Base-by-base conservation (phyloP, 768 basidiomycete species). In the Strobilomyces dryophilus region DNA sequence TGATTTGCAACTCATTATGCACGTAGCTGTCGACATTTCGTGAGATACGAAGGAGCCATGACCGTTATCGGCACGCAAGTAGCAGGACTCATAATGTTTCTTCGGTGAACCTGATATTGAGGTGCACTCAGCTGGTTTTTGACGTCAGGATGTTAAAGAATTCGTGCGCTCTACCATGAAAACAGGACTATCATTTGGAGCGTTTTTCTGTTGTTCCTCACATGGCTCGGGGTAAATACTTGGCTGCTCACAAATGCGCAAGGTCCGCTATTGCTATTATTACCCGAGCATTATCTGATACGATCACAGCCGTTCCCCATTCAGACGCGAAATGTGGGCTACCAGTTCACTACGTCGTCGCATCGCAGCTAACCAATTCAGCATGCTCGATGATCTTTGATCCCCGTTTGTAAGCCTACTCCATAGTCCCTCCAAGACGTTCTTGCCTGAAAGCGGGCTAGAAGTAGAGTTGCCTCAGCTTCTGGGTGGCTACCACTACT, bases 211-310 rank as follows among this genome's bases (percentile, higher is more conserved):
- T 45, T 84, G 9, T 73, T 82, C 37, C 8, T 75, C 11, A 49
- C 74, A 29, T 77, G 79, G 66, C 69, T 78, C n/a, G 65, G 59
- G 4, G 62, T 80, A 56, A 83, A 81, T 53, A 71, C 73, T 1
- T 85, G 78, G 78, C 66, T 86, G n/a, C 69, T 87, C 18, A 72
- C 73, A 26, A 57, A 67, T 15, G 83, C 75, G 0, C 57, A 74
- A 70, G 70, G 84, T 85, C 55, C 12, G 80, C 64, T 24, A 1
- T 37, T 35, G n/a, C 26, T 15, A 5, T 43, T 37, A 1, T 40
- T 21, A 7, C 26, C 14, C 29, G 8, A 44, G 8, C 27, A 56
- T 12, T 26, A 27, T 47, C 53, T 45, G 41, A 52, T 31, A 29
- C 4, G 57, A 37, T 45, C 32, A 18, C 21, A 49, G 18, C 52